Percentiles rank a stretch among this genome's conserved stretches.
Evolutionary conservation across 1,284 basidiomycete genomes (phyloP).

Genomic region (Ustanciosporium gigantosporum): DNA sequence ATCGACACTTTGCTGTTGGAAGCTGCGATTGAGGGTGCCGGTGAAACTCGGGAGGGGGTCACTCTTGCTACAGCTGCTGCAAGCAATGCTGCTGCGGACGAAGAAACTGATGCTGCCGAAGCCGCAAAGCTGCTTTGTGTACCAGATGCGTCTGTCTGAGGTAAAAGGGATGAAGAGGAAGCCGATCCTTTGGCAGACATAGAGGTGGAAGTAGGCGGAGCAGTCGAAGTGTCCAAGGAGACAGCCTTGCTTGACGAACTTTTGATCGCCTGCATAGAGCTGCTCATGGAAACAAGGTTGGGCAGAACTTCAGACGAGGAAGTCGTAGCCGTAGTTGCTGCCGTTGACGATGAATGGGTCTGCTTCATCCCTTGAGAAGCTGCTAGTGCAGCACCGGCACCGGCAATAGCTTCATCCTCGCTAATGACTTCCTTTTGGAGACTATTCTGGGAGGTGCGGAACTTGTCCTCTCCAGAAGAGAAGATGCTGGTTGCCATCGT

Average conservation of each 20-base stretch:
- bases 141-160: too few relatives aligned
- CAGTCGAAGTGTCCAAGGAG: neutral
- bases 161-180: neutral
- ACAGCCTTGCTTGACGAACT: conserved; percentile 20
- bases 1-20: conserved; percentile 21
- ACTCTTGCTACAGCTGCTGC: too few relatives aligned
- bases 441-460: conserved; percentile 12
- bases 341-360: neutral
- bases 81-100: too few relatives aligned
- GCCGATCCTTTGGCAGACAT: neutral
- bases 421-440: conserved; percentile 13
- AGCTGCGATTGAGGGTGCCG: too few relatives aligned
- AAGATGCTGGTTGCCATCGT: conserved; percentile 37
- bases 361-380: neutral
- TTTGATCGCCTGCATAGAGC: conserved; percentile 20
- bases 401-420: conserved; percentile 1
- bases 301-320: conserved; percentile 6
- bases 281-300: conserved; percentile 13
- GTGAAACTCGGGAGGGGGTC: too few relatives aligned
- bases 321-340: conserved; percentile 2
- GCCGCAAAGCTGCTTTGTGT: too few relatives aligned
- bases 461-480: conserved; percentile 14
- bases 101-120: too few relatives aligned
- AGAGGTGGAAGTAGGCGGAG: neutral
- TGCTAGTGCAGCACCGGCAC: neutral